Base-by-base conservation (phyloP, 2,329 filamentous ascomycete genomes). In the Mycocentrospora acerina region DNA sequence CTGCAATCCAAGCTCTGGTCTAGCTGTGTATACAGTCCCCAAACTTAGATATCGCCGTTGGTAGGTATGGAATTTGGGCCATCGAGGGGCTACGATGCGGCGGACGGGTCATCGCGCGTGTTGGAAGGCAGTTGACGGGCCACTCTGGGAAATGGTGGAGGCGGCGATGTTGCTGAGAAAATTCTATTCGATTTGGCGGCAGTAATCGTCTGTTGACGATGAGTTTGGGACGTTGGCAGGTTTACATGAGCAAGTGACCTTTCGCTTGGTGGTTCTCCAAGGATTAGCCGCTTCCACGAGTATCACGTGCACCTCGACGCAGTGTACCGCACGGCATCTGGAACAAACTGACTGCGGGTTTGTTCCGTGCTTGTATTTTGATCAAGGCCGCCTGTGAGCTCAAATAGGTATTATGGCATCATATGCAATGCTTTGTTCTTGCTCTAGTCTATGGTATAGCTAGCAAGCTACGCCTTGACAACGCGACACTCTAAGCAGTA, bases 1-100 rank as follows among this genome's bases (percentile, higher is more conserved):
- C 19, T 9, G 9, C 19, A 22, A 22, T 22, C 9, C 15, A 22
- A 5, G 32, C 16, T 28, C 5, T 19, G 19, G 5, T 22, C 19
- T 5, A 22, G n/a, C 9, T 9, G 19, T 22, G 19, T 22, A 22
- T 22, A 22, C 9, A 9, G 19, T 22, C 5, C 19, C 9, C 19
- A 22, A 17, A n/a, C 24, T 28, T 17, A 41, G 24, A 35, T 24
- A 42, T 38, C 28, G 41, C 24, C 25, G 19, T 17, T 11, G 26
- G 28, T 42, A 28, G 13, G 43, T 16, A 28, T 22, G 35, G 35
- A n/a, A 43, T 33, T 33, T 29, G 32, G 42, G 39, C 32, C 44
- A 49, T 42, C 50, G 54, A 55, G 54, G 54, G 54, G 52, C 35
- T 49, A 43, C 36, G 36, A 44, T 29, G 37, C 44, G 37, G 37